A percentile compares a stretch with the other conserved stretches of the same genome.
Conservation (phyloP, 805 yeast genomes). For the Nakazawaea wickerhamii region DNA sequence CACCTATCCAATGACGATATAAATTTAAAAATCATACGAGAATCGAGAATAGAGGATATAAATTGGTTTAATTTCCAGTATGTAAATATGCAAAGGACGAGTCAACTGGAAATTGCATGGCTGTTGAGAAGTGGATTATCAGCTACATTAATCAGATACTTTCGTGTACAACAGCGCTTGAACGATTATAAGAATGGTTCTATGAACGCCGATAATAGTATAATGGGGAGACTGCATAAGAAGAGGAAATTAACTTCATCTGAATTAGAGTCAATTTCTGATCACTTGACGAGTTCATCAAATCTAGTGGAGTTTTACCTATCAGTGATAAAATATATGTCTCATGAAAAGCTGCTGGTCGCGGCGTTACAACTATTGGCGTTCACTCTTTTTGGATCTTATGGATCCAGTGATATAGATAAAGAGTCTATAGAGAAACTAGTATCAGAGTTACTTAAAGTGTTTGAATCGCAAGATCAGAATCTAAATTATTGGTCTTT, state of each 20-base stretch:
- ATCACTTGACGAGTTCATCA: conserved; percentile 20
- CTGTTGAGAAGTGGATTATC: conserved; percentile 31
- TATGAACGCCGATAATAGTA: neutral
- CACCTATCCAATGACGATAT: conserved; percentile 13
- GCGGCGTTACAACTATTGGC: conserved; percentile 27
- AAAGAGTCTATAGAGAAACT: conserved; percentile 16
- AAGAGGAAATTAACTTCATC: conserved; percentile 25
- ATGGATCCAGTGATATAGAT: conserved; percentile 10
- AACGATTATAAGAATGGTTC: neutral
- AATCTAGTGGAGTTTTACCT: conserved; percentile 26
- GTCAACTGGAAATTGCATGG: conserved; percentile 31
- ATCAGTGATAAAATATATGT: conserved; percentile 3
- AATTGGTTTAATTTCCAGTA: conserved; percentile 21
- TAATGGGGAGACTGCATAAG: conserved; percentile 14
- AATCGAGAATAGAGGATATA: neutral
- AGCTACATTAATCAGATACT: conserved; percentile 28
- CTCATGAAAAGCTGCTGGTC: conserved; percentile 15
- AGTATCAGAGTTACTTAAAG: conserved; percentile 4
- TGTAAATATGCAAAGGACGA: conserved; percentile 7
- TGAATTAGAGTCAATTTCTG: conserved; percentile 12
- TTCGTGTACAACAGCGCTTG: conserved; percentile 12
- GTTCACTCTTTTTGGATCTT: conserved; percentile 19
- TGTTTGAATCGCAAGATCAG: conserved; percentile 19
- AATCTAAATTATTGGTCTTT: conserved; percentile 24
- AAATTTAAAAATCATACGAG: conserved; percentile 15